Percentiles rank a stretch among this genome's conserved stretches.
These are phyloP conservation scores for Claviceps sp. DNA, from an alignment of 2,329 filamentous ascomycete genomes.

Conservation along the genomic window DNA sequence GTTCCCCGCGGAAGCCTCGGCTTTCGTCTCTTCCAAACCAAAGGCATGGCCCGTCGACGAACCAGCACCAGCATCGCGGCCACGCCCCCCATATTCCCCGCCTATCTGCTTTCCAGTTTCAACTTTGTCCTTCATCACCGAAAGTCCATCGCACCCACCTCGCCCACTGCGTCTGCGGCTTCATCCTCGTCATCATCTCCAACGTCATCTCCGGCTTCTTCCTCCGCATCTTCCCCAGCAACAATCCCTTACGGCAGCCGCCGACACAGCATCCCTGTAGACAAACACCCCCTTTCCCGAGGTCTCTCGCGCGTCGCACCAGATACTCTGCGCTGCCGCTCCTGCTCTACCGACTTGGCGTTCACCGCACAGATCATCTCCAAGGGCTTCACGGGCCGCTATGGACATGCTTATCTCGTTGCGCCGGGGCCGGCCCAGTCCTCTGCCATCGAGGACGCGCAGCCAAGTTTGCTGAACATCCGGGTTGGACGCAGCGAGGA, in stretches of 20 bases:
- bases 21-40: not conserved
- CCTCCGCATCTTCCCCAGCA: slow-evolving; percentile 13
- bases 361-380: slow-evolving; percentile 47
- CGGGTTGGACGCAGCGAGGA: slow-evolving; percentile 39
- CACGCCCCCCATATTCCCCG: slow-evolving; percentile 32
- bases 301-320: slow-evolving; percentile 32
- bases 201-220: slow-evolving; percentile 18
- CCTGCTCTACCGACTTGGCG: slow-evolving; percentile 47
- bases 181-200: slow-evolving; percentile 11
- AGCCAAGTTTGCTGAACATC: slow-evolving; percentile 36
- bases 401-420: slow-evolving; percentile 51
- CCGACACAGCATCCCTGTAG: slow-evolving; percentile 8
- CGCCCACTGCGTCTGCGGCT: slow-evolving; percentile 17
- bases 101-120: slow-evolving; percentile 39
- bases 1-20: no score
- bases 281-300: not conserved
- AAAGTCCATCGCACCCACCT: slow-evolving; percentile 13
- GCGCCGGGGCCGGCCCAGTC: slow-evolving; percentile 21
- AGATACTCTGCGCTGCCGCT: slow-evolving; percentile 44
- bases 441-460: not conserved
- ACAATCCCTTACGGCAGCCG: slow-evolving; percentile 17
- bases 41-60: slow-evolving; percentile 10
- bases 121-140: slow-evolving; percentile 33
- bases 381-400: slow-evolving; percentile 53
- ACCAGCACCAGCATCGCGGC: slow-evolving; percentile 24